Conservation (phyloP, 108 stramenopile genomes). For the Cylindrotheca fusiformis region DNA sequence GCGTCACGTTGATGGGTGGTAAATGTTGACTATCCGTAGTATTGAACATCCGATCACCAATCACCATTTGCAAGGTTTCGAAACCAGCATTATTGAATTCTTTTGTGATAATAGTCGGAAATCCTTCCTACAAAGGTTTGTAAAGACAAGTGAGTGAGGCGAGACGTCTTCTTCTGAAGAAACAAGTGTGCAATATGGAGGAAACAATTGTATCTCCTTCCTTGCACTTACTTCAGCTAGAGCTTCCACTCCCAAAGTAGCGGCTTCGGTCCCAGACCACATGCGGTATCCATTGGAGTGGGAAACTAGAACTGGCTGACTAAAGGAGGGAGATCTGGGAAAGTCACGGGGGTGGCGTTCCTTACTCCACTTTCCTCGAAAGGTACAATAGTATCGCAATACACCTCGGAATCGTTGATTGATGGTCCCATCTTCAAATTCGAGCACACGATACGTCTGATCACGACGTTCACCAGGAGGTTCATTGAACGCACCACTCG, state of each 20-base stretch:
- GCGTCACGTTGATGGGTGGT: slow-evolving; percentile 40
- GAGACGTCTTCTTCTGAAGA: no score
- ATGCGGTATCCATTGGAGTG: slow-evolving; percentile 38
- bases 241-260: slow-evolving; percentile 39
- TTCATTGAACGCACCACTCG: slow-evolving; percentile 21
- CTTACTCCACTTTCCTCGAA: slow-evolving; percentile 44
- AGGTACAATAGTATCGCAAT: slow-evolving; percentile 44
- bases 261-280: slow-evolving; percentile 41
- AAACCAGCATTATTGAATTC: slow-evolving; percentile 42
- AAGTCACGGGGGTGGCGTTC: slow-evolving; percentile 42
- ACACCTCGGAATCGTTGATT: slow-evolving; percentile 28
- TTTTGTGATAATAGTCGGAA: slow-evolving; percentile 30
- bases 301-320: slow-evolving; percentile 26
- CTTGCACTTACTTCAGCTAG: slow-evolving; percentile 38
- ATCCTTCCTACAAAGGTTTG: slow-evolving; percentile 29
- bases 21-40: slow-evolving; percentile 34
- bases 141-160: slow-evolving; percentile 1
- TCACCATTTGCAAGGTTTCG: slow-evolving; percentile 26
- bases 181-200: background rate
- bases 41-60: slow-evolving; percentile 37
- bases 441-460: slow-evolving; percentile 23
- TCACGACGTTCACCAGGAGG: slow-evolving; percentile 26
- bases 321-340: slow-evolving; percentile 29
- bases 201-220: background rate
- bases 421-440: slow-evolving; percentile 32